Evolutionary conservation across 345 rosid species (phyloP), one percentile per base, ranked within the genome.

Genomic region (Cochlearia excelsa): DNA sequence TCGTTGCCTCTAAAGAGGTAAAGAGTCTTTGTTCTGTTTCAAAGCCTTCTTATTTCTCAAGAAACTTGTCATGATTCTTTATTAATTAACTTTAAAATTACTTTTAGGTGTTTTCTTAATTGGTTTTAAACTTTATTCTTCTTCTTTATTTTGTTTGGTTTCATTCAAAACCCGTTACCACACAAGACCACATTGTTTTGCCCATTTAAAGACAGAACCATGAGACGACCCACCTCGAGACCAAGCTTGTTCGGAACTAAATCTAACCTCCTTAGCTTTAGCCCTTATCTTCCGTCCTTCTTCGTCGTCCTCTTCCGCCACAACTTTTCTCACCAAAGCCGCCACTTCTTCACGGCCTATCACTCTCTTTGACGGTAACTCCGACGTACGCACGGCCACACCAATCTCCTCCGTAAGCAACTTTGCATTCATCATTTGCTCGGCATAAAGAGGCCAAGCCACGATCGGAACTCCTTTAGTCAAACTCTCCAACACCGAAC

Each of bases 391-490:
- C 2, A 80, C 39, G 1, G 87, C 87, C 54, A 80, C 76, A 43
- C 78, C 74, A 0, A 81, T 45, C 26, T 81, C 85, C 51, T 77
- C 81, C 0, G 70, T 51, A 0, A 72, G 67, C 70, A 83, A 46
- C 6, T 79, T 59, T 0, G 96, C 90, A 43, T 84, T 88, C 90
- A 88, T 74, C 57, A 60, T 61, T 11, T 88, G 94, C 73, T 88
- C 88, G 0, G 87, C 88, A 5, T 73, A 83, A 1, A 88, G 61
- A 1, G 96, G 96, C 90, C 94, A 85, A 6, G 77, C 83, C 23
- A 88, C 63, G 67, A 88, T 78, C 0, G 90, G 84, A 7, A 81
- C 77, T 27, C 93, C 95, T 4, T 66, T 80, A 3, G 55, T 43
- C n/a, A 83, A 59, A 28, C 93, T 81, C 66, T 85, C 96, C 6